These are phyloP conservation scores for Acanthamoeba healyi DNA, from an alignment of 208 protist species.

Conservation along the genomic window DNA sequence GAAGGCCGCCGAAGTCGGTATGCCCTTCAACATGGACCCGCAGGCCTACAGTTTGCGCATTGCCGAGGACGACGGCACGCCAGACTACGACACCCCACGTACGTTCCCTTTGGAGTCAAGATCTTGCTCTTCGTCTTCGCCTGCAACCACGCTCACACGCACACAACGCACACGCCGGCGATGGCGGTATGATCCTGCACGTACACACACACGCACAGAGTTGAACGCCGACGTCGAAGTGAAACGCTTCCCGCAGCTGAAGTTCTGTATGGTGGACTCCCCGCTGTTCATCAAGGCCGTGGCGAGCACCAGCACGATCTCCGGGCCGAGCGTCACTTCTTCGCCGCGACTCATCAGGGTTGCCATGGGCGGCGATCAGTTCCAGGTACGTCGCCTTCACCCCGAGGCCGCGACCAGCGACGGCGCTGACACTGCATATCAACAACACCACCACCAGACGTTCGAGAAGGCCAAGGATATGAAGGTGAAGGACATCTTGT, in stretches of 20 bases:
- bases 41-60: conserved; percentile 39
- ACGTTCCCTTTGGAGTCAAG: too few relatives aligned
- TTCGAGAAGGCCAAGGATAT: neutral
- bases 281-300: neutral
- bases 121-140: neutral
- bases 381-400: neutral
- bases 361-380: neutral
- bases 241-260: neutral
- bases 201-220: neutral
- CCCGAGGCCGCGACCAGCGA: neutral
- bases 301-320: neutral
- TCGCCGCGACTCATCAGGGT: neutral
- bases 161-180: too few relatives aligned
- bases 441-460: neutral
- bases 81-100: conserved; percentile 29
- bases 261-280: conserved; percentile 18
- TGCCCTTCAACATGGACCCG: conserved; percentile 9
- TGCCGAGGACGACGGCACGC: conserved; percentile 33
- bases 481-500: conserved; percentile 38
- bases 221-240: neutral
- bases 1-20: neutral
- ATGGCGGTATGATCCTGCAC: too few relatives aligned
- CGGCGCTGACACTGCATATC: neutral
- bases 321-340: neutral
- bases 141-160: neutral